phyloP scores from a whole-genome alignment of 257 asterid genomes.

The Hygrophila difformis region DNA sequence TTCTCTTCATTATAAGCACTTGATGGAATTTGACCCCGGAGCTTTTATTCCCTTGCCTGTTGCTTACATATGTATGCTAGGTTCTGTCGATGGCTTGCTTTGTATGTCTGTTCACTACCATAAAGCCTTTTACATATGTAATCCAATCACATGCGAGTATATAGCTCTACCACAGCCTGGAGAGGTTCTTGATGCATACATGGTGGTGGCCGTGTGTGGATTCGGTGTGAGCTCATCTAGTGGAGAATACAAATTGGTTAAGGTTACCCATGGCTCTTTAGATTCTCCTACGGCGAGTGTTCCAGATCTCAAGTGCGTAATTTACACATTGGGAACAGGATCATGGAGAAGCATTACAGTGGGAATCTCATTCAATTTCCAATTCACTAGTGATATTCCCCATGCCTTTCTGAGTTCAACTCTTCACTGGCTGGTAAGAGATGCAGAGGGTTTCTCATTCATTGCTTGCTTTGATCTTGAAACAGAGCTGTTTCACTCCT shows the following conservation, averaged over 20 bases:
- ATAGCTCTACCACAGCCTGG: constrained; percentile 13
- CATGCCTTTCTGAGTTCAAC: constrained; percentile 27
- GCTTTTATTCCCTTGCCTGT: background rate
- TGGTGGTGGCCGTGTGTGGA: background rate
- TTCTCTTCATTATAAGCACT: constrained; percentile 13
- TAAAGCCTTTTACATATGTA: constrained; percentile 23
- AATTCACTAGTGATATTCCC: background rate
- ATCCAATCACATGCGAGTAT: constrained; percentile 30
- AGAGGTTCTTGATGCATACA: constrained; percentile 4
- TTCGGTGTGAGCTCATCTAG: constrained; percentile 16
- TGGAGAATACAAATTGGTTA: constrained; percentile 28
- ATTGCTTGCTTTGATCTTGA: constrained; percentile 1
- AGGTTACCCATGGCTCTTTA: background rate
- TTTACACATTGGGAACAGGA: constrained; percentile 33
- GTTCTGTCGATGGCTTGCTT: constrained; percentile 25
- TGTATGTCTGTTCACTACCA: background rate
- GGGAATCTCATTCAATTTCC: background rate
- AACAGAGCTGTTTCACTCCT: too few relatives aligned
- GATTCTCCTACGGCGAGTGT: background rate
- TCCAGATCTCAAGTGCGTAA: constrained; percentile 12
- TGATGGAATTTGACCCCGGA: constrained; percentile 9
- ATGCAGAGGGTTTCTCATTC: background rate
- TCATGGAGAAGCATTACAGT: constrained; percentile 19
- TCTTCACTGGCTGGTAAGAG: constrained; percentile 15
- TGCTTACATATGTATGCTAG: background rate